Conservation (phyloP, 371 early-diverging fungal species). For the Circinella umbellata region DNA sequence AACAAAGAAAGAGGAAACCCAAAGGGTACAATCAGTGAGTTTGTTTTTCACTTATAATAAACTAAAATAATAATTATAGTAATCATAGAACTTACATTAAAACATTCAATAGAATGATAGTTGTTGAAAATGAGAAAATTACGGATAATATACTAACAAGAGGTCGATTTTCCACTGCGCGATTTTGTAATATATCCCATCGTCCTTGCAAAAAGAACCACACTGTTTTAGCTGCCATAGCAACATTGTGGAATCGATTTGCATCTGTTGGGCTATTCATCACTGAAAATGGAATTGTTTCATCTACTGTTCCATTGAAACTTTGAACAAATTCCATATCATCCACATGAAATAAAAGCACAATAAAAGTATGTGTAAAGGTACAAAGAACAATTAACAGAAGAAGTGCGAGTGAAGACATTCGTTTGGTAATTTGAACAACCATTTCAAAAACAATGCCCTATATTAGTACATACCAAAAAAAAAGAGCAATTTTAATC, state of each 20-base stretch:
- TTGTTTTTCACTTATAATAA: neutral
- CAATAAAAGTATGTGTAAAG: constrained; percentile 17
- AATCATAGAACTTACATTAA: constrained; percentile 4
- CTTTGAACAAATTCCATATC: constrained; percentile 1
- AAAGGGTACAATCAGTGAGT: no score
- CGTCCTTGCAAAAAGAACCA: constrained; percentile 13
- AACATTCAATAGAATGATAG: constrained; percentile 11
- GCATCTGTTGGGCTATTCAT: neutral
- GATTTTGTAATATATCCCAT: constrained; percentile 6
- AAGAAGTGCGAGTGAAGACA: neutral
- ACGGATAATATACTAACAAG: constrained; percentile 10
- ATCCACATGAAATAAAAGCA: neutral
- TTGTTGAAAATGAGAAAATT: constrained; percentile 8
- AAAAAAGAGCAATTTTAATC: no score
- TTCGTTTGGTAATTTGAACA: constrained; percentile 11
- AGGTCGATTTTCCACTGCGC: constrained; percentile 8
- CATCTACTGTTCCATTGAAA: constrained; percentile 2
- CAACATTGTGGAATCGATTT: constrained; percentile 3
- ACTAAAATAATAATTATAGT: neutral
- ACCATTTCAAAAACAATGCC: constrained; percentile 17
- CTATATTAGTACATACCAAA: neutral
- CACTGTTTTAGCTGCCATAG: constrained; percentile 3
- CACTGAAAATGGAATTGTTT: neutral
- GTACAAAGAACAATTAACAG: constrained; percentile 10
- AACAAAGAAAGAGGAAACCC: no score